These are phyloP conservation scores for Alternaria metachromatica DNA, from an alignment of 2,329 filamentous ascomycete species.

Conservation along the genomic window DNA sequence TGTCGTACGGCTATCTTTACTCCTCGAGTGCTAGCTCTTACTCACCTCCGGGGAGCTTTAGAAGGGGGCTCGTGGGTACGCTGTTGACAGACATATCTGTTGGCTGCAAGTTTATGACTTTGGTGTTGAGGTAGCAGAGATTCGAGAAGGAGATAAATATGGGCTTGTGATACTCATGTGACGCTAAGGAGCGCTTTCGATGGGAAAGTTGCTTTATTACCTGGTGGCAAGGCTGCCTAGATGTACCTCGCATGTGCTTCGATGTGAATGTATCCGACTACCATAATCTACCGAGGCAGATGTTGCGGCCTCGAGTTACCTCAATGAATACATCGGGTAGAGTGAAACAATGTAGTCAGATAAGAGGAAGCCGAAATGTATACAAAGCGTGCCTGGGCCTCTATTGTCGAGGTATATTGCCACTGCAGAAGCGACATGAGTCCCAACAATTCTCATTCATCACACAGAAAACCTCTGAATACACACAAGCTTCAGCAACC, in stretches of 20 bases:
- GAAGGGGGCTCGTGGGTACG: background rate
- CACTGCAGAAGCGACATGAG: background rate
- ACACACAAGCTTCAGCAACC: background rate
- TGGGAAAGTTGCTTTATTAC: background rate
- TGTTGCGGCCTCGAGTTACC: constrained; percentile 32
- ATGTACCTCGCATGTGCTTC: background rate
- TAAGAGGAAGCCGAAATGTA: background rate
- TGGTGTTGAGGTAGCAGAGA: background rate
- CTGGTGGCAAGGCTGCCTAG: background rate
- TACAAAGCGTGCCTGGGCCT: background rate
- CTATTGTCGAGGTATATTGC: background rate
- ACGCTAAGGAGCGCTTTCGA: background rate
- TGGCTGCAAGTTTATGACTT: background rate
- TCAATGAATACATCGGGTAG: constrained; percentile 19
- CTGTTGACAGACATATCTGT: background rate
- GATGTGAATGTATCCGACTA: background rate
- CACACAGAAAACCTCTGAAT: background rate
- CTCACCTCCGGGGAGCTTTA: background rate
- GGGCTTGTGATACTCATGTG: background rate
- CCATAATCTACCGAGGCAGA: background rate
- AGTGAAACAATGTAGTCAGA: background rate
- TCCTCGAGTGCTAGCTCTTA: background rate
- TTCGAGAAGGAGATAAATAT: background rate
- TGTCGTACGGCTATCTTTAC: background rate
- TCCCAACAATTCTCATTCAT: background rate